Evolutionary conservation across 495 filamentous ascomycete species (phyloP), one percentile per base, ranked within the genome.

Genomic region (Elasticomyces elasticus): DNA sequence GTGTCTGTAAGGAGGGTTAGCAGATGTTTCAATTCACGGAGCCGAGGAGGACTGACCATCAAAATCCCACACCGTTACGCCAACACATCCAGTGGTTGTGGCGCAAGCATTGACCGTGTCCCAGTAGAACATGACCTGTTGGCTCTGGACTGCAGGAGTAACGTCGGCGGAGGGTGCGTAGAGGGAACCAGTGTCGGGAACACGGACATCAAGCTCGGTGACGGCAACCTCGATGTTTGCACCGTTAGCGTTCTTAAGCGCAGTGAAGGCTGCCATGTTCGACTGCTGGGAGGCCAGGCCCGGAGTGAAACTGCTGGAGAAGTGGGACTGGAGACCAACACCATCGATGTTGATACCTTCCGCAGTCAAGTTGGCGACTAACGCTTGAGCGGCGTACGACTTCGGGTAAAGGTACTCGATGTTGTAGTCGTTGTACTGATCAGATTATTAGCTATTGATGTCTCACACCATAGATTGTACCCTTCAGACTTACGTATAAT

Each of bases 361-460:
- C 15, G 57, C 55, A 54, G 72, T 64, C 37, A 81, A 55, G 20
- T 74, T 65, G 25, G 60, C 50, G 58, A 82, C 72, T 30, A 82
- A 62, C 20, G 67, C 52, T 13, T 76, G 53, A 24, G 75, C 69
- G 10, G 61, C 62, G 45, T 64, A 57, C 23, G 74, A 68, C 66
- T 83, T 82, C 59, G 70, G 60, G 23, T 70, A 68, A 30, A 74
- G 69, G 58, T 68, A 69, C 64, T 82, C 79, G 56, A 83, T 75
- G 64, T 78, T 78, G 69, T 81, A 82, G 68, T 83, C 79, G 68
- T 86, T 86, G 70, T 83, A 82, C n/a, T n/a, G n/a, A n/a, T n/a
- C n/a, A n/a, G n/a, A n/a, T n/a, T n/a, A n/a, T n/a, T n/a, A n/a
- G n/a, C n/a, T n/a, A n/a, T n/a, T n/a, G n/a, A n/a, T n/a, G n/a